These are phyloP conservation scores for Martiniozyma asiatica DNA, from an alignment of 1,139 yeast genomes.

Conservation along the genomic window DNA sequence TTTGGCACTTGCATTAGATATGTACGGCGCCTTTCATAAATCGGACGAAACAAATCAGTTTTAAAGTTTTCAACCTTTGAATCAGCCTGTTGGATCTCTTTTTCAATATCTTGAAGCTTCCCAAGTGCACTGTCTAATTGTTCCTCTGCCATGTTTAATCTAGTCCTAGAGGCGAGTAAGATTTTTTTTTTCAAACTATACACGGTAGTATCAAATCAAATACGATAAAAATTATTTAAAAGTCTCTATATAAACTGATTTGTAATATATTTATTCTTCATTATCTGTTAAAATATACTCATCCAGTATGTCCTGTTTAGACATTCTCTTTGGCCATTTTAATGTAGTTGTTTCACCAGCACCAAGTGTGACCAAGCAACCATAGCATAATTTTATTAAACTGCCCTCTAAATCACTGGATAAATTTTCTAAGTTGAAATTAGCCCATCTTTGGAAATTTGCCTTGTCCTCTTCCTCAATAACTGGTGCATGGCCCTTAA, in stretches of 20 bases:
- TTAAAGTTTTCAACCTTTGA: conserved; percentile 39
- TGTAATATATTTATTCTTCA: conserved; percentile 17
- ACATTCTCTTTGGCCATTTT: conserved; percentile 39
- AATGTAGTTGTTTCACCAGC: conserved; percentile 25
- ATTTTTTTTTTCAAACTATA: too few relatives aligned
- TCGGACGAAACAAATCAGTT: conserved; percentile 35
- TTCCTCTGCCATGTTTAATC: conserved; percentile 6
- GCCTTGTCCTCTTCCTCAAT: conserved; percentile 35
- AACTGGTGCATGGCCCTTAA: conserved; percentile 42
- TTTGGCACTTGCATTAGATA: conserved; percentile 40
- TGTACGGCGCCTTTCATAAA: conserved; percentile 38
- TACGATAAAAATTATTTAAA: not conserved
- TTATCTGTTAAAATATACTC: conserved; percentile 41
- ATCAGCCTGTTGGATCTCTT: conserved; percentile 43
- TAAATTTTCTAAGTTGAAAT: conserved; percentile 5
- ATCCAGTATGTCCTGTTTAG: conserved; percentile 29
- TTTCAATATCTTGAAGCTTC: conserved; percentile 29
- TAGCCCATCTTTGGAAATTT: conserved; percentile 20
- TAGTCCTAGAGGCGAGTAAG: too few relatives aligned
- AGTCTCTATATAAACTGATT: not conserved
- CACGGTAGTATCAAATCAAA: not conserved
- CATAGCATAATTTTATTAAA: conserved; percentile 48
- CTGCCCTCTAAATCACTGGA: conserved; percentile 6
- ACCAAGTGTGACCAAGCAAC: conserved; percentile 43
- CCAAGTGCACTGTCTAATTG: conserved; percentile 3